Evolutionary conservation across 768 basidiomycete species (phyloP).

Genomic region (Rickenella mellea): DNA sequence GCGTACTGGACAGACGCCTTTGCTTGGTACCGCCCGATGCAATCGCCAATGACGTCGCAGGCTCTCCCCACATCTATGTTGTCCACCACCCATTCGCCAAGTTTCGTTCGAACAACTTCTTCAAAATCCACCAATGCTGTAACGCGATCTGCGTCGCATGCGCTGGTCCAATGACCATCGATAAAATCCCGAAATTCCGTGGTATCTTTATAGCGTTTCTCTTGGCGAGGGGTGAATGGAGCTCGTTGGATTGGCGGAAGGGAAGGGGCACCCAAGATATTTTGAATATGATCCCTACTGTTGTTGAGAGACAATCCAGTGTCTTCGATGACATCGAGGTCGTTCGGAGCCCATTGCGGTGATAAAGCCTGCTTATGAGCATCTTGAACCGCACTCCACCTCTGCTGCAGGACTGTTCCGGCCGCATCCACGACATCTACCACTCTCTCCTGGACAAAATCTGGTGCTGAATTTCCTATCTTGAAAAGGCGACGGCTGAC

Average conservation of each 20-base stretch:
- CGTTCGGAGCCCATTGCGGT: slow-evolving; percentile 14
- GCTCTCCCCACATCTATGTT: slow-evolving; percentile 10
- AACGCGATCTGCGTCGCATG: too few species aligned
- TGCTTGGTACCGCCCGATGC: slow-evolving; percentile 17
- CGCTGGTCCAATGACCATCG: too few species aligned
- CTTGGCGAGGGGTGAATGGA: too few species aligned
- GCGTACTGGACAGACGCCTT: slow-evolving; percentile 18
- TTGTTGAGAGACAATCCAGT: slow-evolving; percentile 22
- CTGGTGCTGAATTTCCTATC: slow-evolving; percentile 5
- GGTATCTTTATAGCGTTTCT: too few species aligned
- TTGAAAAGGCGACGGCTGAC: slow-evolving; percentile 14
- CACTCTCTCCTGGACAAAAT: slow-evolving; percentile 7
- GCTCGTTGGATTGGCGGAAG: too few species aligned
- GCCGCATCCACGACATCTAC: slow-evolving; percentile 12
- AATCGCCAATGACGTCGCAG: slow-evolving; percentile 16
- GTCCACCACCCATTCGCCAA: slow-evolving; percentile 23
- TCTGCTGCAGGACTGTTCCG: slow-evolving; percentile 16
- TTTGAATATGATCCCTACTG: slow-evolving; percentile 19
- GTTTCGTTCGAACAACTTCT: slow-evolving; percentile 15
- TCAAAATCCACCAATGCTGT: slow-evolving; percentile 29
- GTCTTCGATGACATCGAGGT: slow-evolving; percentile 20
- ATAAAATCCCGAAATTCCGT: too few species aligned
- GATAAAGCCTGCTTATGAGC: slow-evolving; percentile 16
- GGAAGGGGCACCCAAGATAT: slow-evolving; percentile 11
- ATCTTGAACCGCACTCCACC: slow-evolving; percentile 24